These are phyloP conservation scores for Psilocybe subaeruginosa DNA, from an alignment of 768 basidiomycete species.

Conservation along the genomic window DNA sequence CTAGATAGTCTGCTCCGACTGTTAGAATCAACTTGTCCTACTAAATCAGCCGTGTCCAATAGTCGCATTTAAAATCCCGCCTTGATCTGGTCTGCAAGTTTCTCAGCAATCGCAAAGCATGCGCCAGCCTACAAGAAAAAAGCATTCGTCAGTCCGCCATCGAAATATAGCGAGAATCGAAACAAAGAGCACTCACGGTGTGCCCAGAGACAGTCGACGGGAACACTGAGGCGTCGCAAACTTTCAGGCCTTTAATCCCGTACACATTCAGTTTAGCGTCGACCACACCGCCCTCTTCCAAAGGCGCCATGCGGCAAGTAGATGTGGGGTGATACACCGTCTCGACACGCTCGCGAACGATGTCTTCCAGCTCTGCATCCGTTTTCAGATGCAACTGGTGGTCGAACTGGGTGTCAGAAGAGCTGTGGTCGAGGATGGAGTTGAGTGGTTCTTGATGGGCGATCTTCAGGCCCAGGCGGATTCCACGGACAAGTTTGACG, in stretches of 20 bases:
- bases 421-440: slow-evolving; percentile 36
- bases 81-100: slow-evolving; percentile 34
- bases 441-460: slow-evolving; percentile 42
- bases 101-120: slow-evolving; percentile 34
- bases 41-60: too few relatives aligned
- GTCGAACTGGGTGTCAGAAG: slow-evolving; percentile 39
- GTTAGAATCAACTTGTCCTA: too few relatives aligned
- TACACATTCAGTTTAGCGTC: slow-evolving; percentile 40
- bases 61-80: slow-evolving; percentile 14
- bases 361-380: slow-evolving; percentile 43
- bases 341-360: slow-evolving; percentile 43
- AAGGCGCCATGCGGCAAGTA: slow-evolving; percentile 50
- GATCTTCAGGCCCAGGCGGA: slow-evolving; percentile 40
- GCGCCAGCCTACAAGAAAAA: slow-evolving; percentile 28
- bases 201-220: slow-evolving; percentile 51
- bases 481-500: slow-evolving; percentile 44
- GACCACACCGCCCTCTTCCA: slow-evolving; percentile 41
- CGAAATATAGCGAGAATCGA: neutral
- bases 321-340: slow-evolving; percentile 53
- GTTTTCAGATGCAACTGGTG: slow-evolving; percentile 37
- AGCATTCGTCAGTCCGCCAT: neutral
- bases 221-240: slow-evolving; percentile 53
- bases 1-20: too few relatives aligned
- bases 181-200: slow-evolving; percentile 35
- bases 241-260: slow-evolving; percentile 43